A percentile compares a stretch with the other conserved stretches of the same genome.
These are phyloP conservation scores for Chrysoporthe deuterocubensis DNA, from an alignment of 2,329 filamentous ascomycete genomes.

Conservation along the genomic window DNA sequence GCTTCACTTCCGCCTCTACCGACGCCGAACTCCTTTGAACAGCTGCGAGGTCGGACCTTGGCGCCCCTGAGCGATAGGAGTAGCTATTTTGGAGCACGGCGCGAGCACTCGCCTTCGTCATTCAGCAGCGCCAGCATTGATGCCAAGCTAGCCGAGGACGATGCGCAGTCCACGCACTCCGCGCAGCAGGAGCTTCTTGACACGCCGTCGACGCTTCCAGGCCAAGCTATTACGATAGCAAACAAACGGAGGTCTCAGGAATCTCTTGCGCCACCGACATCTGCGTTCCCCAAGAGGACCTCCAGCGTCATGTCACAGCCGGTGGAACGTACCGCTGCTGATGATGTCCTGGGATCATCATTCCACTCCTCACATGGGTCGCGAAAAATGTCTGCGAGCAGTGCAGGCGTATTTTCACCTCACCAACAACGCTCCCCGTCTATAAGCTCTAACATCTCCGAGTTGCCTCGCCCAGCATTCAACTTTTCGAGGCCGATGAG, in stretches of 20 bases:
- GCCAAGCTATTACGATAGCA: conserved; percentile 45
- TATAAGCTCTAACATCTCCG: conserved; percentile 78
- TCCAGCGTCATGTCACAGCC: conserved; percentile 68
- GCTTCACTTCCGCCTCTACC: conserved; percentile 49
- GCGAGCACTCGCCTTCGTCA: conserved; percentile 62
- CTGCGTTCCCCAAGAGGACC: conserved; percentile 52
- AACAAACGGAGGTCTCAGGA: conserved; percentile 55
- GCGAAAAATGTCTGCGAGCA: conserved; percentile 80
- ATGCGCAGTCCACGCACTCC: conserved; percentile 34
- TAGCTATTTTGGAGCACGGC: conserved; percentile 56
- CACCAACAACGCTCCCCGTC: conserved; percentile 79
- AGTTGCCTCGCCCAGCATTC: conserved; percentile 73
- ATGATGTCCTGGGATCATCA: conserved; percentile 64
- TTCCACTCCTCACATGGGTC: conserved; percentile 64
- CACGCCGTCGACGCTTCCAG: conserved; percentile 39
- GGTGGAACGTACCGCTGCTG: conserved; percentile 66
- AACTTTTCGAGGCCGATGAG: conserved; percentile 95
- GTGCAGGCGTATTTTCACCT: conserved; percentile 57
- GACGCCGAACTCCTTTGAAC: conserved; percentile 45
- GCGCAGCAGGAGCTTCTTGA: conserved; percentile 42
- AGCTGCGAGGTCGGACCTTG: conserved; percentile 45
- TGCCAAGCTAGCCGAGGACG: conserved; percentile 22
- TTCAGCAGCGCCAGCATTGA: conserved; percentile 44
- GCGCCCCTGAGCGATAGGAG: conserved; percentile 45
- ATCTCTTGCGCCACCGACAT: conserved; percentile 35